These are phyloP conservation scores for Bolboschoenoplectus hybrid DNA, from an alignment of 202 grass and related monocot species.

Conservation along the genomic window DNA sequence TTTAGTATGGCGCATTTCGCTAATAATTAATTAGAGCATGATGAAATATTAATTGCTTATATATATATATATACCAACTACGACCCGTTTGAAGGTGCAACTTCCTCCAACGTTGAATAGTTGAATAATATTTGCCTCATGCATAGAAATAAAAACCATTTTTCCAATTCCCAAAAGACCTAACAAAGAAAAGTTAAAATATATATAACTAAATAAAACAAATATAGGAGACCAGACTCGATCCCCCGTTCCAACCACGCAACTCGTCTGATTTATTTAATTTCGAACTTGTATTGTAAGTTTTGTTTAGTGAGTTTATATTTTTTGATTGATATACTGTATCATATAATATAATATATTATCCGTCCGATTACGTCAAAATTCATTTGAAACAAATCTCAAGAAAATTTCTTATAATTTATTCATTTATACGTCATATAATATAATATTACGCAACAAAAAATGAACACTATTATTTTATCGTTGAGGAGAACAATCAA, in stretches of 20 bases:
- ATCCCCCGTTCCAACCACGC: slow-evolving; percentile 19
- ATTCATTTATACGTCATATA: no score
- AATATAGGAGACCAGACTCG: neutral
- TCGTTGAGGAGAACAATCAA: neutral
- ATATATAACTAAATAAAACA: neutral
- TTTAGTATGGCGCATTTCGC: neutral
- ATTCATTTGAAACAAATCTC: no score
- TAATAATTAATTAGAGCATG: neutral
- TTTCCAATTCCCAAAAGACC: neutral
- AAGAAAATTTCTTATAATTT: no score
- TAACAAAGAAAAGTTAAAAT: neutral
- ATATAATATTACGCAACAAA: no score
- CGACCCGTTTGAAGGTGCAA: neutral
- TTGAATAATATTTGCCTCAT: neutral
- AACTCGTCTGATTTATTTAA: neutral
- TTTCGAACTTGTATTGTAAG: neutral
- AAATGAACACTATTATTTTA: no score
- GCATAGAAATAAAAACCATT: neutral
- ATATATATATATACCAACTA: neutral
- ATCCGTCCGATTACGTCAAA: no score
- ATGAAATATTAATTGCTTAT: no score
- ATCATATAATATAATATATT: no score
- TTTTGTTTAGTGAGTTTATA: no score
- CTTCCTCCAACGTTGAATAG: neutral
- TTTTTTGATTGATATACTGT: no score